phyloP scores from a whole-genome alignment of 2,329 filamentous ascomycete species.

The Aspergillus brunneoviolaceus region DNA sequence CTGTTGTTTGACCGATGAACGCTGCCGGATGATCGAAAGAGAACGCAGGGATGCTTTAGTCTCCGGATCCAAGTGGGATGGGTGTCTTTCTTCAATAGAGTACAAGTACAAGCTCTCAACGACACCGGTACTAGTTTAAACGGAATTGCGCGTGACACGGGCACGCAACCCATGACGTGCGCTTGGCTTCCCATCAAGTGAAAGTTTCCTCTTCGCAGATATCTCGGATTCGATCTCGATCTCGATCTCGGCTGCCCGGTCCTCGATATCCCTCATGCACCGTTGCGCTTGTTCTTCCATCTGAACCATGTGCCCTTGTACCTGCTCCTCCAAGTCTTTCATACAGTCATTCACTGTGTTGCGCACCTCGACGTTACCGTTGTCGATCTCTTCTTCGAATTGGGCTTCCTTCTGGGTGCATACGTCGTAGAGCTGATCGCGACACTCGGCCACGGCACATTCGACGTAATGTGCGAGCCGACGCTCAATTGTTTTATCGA shows the following conservation, averaged over 20 bases:
- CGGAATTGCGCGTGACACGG: no score
- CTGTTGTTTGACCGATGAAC: no score
- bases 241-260: constrained; percentile 10
- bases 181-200: no score
- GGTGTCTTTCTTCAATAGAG: no score
- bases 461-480: constrained; percentile 16
- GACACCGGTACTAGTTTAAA: no score
- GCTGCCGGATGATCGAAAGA: no score
- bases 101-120: no score
- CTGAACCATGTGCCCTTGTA: constrained; percentile 10
- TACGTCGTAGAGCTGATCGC: constrained; percentile 17
- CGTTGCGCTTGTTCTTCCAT: constrained; percentile 16
- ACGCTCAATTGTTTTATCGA: constrained; percentile 13
- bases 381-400: constrained; percentile 17
- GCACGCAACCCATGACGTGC: no score
- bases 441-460: constrained; percentile 12
- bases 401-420: constrained; percentile 15
- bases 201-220: no score
- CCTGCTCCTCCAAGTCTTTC: constrained; percentile 14
- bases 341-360: constrained; percentile 17
- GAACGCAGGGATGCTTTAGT: no score
- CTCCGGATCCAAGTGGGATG: no score
- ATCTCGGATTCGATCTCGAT: constrained; percentile 2
- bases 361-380: constrained; percentile 16
- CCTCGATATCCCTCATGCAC: constrained; percentile 14